Evolutionary conservation across 2,329 filamentous ascomycete genomes (phyloP).

Genomic region (Gnomoniopsis sp.): DNA sequence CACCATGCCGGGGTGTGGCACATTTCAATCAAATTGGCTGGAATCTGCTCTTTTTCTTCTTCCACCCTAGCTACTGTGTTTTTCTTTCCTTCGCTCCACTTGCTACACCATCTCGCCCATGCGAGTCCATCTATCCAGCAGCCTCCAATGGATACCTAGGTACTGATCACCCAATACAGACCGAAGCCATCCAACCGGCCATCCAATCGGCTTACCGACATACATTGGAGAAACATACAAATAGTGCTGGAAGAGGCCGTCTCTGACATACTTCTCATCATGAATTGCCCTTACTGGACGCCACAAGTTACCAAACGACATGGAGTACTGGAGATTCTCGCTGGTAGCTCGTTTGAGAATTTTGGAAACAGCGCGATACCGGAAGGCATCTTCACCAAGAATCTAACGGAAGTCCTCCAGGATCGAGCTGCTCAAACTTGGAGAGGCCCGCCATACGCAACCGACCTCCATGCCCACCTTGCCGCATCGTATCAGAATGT

Average conservation of each 20-base stretch:
- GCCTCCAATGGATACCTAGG: neutral
- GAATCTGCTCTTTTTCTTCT: too few species aligned
- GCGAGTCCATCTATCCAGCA: neutral
- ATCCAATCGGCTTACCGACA: constrained; percentile 40
- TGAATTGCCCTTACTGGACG: constrained; percentile 56
- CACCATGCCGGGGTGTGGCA: too few species aligned
- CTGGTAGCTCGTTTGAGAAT: constrained; percentile 52
- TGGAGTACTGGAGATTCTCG: constrained; percentile 54
- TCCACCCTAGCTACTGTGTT: neutral
- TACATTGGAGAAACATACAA: constrained; percentile 56
- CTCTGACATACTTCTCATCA: constrained; percentile 54
- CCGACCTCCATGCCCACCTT: constrained; percentile 51
- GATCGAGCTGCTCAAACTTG: constrained; percentile 43
- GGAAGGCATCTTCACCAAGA: constrained; percentile 50
- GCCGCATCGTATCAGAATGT: constrained; percentile 50
- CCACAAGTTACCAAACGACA: constrained; percentile 48
- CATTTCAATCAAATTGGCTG: too few species aligned
- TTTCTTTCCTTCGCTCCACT: neutral
- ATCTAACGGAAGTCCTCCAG: constrained; percentile 47
- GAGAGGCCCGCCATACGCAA: constrained; percentile 40
- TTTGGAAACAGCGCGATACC: constrained; percentile 42
- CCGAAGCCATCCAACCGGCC: constrained; percentile 44
- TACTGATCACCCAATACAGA: constrained; percentile 29
- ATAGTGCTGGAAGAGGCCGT: constrained; percentile 53
- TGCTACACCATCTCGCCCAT: neutral